Base-by-base conservation (phyloP, 129 eudicot genomes). In the Tagetes erecta region DNA sequence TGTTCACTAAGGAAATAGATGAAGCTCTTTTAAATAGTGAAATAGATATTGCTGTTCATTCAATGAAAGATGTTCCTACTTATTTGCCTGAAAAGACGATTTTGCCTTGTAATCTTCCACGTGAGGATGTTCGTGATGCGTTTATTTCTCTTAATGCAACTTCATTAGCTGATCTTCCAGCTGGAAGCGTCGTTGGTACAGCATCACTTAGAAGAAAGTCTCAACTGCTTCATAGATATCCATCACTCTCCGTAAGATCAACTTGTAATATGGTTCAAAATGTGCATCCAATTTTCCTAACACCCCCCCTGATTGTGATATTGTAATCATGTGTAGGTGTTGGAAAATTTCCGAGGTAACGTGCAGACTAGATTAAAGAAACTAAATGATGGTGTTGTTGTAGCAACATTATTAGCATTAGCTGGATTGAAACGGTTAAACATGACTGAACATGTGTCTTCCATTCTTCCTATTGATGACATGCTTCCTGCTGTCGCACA, bases 11-110 rank as follows among this genome's bases (percentile, higher is more conserved):
- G 75, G 98, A 90, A 76, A 93, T 93, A 72, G 98, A 90, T 2
- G 98, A 93, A 74, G 98, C 98, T 1, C 96, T 93, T 57, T 37
- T 93, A 46, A 90, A 90, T 46, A 76, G 87, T 63, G 97, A 93
- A 11, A 88, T 93, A 6, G 98, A 93, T 76, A 93, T 93, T 64
- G 98, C 98, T 78, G 98, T 93, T 8, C 98, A 94, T 73, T 94
- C 98, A n/a, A 94, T 94, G 98, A 94, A 94, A 85, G 98, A 94
- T 72, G 98, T 94, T 8, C 98, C 97, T 7, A 94, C 98, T 47
- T 94, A 90, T 82, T 80, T 94, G 40, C 98, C 98, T 5, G 91
- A 88, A 3, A 94, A 94, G 71, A 94, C 90, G 4, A 90, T 94
- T 46, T 80, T 90, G 40, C 98, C 98, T 2, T 90, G 98, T 91